Evolutionary conservation across 371 early-diverging fungal species (phyloP).

Genomic region (Syncephalastrum monosporum): DNA sequence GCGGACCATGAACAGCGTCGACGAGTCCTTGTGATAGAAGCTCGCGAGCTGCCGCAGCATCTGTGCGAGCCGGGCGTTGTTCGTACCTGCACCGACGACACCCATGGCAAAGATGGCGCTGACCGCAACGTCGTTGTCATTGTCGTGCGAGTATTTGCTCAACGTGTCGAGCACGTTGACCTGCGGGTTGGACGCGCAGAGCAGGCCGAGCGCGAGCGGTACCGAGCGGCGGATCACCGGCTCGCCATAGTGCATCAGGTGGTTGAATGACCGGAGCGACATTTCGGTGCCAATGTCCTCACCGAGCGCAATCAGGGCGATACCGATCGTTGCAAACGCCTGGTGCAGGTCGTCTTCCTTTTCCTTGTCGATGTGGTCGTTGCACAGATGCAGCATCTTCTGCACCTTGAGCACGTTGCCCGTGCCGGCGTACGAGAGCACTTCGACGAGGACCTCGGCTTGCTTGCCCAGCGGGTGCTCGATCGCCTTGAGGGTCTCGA

Average conservation of each 20-base stretch:
- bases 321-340: conserved; percentile 94
- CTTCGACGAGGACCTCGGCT: conserved; percentile 85
- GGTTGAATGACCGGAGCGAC: conserved; percentile 93
- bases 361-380: conserved; percentile 88
- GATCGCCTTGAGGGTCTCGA: conserved; percentile 94
- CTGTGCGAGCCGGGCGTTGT: conserved; percentile 97
- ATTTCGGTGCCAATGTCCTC: conserved; percentile 97
- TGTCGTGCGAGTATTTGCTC: conserved; percentile 96
- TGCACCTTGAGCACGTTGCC: conserved; percentile 97
- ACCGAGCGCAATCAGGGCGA: conserved; percentile 95
- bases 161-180: conserved; percentile 93
- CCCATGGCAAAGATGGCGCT: conserved; percentile 99
- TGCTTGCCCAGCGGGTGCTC: conserved; percentile 90
- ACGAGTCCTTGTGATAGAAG: conserved; percentile 96
- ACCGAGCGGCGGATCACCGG: conserved; percentile 90
- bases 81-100: conserved; percentile 99
- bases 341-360: conserved; percentile 86
- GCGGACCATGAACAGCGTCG: conserved; percentile 90
- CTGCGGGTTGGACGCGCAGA: conserved; percentile 96
- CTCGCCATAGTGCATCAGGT: conserved; percentile 99
- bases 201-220: conserved; percentile 92
- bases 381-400: conserved; percentile 92
- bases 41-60: conserved; percentile 95
- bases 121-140: conserved; percentile 90
- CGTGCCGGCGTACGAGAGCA: conserved; percentile 90